These are phyloP conservation scores for Taxawa tesnikishii DNA, from an alignment of 2,329 filamentous ascomycete genomes.

Conservation along the genomic window DNA sequence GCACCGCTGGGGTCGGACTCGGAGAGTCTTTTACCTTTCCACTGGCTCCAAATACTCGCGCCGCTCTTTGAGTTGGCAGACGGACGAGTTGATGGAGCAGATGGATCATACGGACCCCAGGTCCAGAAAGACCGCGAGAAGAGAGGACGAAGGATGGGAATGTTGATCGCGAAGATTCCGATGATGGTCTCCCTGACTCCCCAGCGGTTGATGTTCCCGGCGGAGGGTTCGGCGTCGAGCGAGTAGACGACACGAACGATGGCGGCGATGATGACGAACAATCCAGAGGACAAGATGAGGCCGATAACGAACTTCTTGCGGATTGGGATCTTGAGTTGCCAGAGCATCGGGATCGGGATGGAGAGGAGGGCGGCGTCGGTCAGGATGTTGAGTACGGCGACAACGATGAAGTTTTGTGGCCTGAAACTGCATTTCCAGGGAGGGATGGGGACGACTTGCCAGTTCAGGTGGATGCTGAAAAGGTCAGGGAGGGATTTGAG, in stretches of 20 bases:
- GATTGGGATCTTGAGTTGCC: slow-evolving; percentile 17
- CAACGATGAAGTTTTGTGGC: slow-evolving; percentile 14
- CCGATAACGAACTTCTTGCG: slow-evolving; percentile 20
- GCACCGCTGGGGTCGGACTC: no score
- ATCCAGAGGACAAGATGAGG: slow-evolving; percentile 21
- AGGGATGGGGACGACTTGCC: slow-evolving; percentile 17
- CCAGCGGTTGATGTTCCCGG: slow-evolving; percentile 25
- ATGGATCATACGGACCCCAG: slow-evolving; percentile 8
- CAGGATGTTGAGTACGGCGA: slow-evolving; percentile 18
- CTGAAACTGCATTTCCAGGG: slow-evolving; percentile 17
- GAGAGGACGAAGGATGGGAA: slow-evolving; percentile 21
- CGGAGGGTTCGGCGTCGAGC: slow-evolving; percentile 15
- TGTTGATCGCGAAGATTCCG: slow-evolving; percentile 24
- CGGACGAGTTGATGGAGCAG: no score
- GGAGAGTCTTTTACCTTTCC: no score
- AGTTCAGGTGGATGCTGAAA: slow-evolving; percentile 13
- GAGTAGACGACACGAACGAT: slow-evolving; percentile 22
- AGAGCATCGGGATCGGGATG: slow-evolving; percentile 23
- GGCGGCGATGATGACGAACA: slow-evolving; percentile 24
- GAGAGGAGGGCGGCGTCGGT: slow-evolving; percentile 21
- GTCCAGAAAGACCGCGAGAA: slow-evolving; percentile 18
- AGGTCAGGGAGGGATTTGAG: no score
- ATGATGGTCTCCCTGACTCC: slow-evolving; percentile 24
- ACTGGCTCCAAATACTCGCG: no score
- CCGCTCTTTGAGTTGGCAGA: no score